Conservation (phyloP, 345 rosid genomes). For the Cardamine chenopodiifolia region DNA sequence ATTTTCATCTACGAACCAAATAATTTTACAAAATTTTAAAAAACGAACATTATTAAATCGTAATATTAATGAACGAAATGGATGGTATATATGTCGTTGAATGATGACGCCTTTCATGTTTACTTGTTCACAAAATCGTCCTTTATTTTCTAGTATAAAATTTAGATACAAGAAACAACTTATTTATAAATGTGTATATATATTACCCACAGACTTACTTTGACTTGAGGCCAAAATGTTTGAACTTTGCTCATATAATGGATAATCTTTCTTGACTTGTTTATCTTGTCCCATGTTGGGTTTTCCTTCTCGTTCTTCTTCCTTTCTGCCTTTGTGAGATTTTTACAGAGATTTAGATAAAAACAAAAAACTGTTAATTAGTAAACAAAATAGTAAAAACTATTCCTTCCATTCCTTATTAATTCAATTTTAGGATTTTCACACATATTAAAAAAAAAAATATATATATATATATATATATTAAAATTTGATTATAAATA, state of each 20-base stretch:
- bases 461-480: too few relatives aligned
- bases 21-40: not conserved
- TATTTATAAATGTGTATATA: not conserved
- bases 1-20: conserved; percentile 22
- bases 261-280: conserved; percentile 28
- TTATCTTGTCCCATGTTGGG: conserved; percentile 31
- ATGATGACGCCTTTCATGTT: not conserved
- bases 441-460: too few relatives aligned
- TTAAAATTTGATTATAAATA: too few relatives aligned
- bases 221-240: conserved; percentile 30
- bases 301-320: conserved; percentile 19
- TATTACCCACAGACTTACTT: conserved; percentile 31
- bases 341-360: not conserved
- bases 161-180: not conserved
- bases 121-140: not conserved
- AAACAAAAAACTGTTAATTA: not conserved
- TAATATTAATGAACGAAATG: not conserved
- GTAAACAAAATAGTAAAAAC: too few relatives aligned
- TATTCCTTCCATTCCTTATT: too few relatives aligned
- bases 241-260: conserved; percentile 14
- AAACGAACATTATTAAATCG: not conserved
- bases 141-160: not conserved
- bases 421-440: too few relatives aligned
- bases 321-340: not conserved
- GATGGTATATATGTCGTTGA: not conserved